Evolutionary conservation across 106 monocot species (phyloP).

Genomic region (Vanilla planifolia): DNA sequence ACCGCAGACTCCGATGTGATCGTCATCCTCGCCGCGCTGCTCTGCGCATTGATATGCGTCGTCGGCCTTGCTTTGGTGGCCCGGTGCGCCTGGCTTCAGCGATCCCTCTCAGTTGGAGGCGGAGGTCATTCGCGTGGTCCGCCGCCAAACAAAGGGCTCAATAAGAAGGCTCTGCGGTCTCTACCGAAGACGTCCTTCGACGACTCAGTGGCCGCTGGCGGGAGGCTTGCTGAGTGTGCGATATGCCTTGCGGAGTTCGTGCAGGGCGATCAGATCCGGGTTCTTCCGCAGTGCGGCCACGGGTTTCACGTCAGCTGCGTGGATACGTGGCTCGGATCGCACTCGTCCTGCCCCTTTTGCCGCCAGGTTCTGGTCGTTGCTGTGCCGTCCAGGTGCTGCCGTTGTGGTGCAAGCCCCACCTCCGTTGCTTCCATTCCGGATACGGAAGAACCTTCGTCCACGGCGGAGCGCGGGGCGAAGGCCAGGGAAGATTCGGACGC

Average conservation of each 20-base stretch:
- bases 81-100: constrained; percentile 15
- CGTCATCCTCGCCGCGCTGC: constrained; percentile 19
- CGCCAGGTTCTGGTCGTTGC: constrained; percentile 3
- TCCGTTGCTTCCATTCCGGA: too few relatives aligned
- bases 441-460: too few relatives aligned
- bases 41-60: constrained; percentile 19
- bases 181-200: constrained; percentile 7
- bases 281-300: constrained; percentile 17
- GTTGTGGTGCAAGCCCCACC: too few relatives aligned
- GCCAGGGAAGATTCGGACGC: constrained; percentile 12
- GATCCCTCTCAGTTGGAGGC: not conserved
- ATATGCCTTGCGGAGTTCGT: constrained; percentile 18
- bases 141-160: constrained; percentile 6
- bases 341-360: constrained; percentile 20
- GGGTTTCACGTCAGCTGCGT: constrained; percentile 17
- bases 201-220: not conserved
- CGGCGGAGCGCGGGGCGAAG: constrained; percentile 10
- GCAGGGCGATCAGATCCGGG: constrained; percentile 15
- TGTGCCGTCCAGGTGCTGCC: not conserved
- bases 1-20: constrained; percentile 1
- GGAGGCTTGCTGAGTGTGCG: not conserved
- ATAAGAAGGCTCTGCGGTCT: constrained; percentile 8
- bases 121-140: not conserved
- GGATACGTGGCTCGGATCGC: constrained; percentile 19
- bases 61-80: constrained; percentile 16